A percentile compares a stretch with the other conserved stretches of the same genome.
These are phyloP conservation scores for Harringtonia lauricola DNA, from an alignment of 2,329 filamentous ascomycete genomes.

Conservation along the genomic window DNA sequence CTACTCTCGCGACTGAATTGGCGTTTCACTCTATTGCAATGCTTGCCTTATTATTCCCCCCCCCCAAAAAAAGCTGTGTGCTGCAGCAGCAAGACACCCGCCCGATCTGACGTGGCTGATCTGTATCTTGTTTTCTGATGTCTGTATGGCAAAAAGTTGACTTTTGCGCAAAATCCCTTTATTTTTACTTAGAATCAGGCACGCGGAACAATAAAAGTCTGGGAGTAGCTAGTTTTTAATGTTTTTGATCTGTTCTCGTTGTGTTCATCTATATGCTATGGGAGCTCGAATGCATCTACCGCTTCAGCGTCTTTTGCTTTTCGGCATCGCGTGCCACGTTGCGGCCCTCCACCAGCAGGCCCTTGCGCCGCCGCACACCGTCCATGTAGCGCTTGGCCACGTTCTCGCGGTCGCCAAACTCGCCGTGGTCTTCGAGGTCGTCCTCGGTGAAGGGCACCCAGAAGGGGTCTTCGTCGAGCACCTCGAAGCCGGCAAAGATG, in stretches of 20 bases:
- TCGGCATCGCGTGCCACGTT: slow-evolving; percentile 76
- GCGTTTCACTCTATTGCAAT: neutral
- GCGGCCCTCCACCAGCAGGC: slow-evolving; percentile 69
- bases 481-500: slow-evolving; percentile 84
- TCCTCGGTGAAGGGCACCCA: slow-evolving; percentile 97
- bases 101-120: too few relatives aligned
- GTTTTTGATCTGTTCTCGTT: neutral
- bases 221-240: slow-evolving; percentile 19
- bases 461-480: slow-evolving; percentile 91
- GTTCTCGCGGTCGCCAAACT: slow-evolving; percentile 88
- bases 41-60: neutral
- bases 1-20: too few relatives aligned
- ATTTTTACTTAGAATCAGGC: neutral
- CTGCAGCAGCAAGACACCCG: too few relatives aligned
- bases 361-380: slow-evolving; percentile 74
- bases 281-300: slow-evolving; percentile 30
- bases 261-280: neutral
- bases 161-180: too few relatives aligned
- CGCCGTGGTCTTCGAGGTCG: slow-evolving; percentile 89
- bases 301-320: slow-evolving; percentile 70
- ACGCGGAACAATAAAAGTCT: slow-evolving; percentile 1
- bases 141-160: too few relatives aligned
- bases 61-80: too few relatives aligned
- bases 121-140: too few relatives aligned
- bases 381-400: slow-evolving; percentile 96